phyloP scores from a whole-genome alignment of 352 stramenopile genomes.

The Elongisporangium prolatum region DNA sequence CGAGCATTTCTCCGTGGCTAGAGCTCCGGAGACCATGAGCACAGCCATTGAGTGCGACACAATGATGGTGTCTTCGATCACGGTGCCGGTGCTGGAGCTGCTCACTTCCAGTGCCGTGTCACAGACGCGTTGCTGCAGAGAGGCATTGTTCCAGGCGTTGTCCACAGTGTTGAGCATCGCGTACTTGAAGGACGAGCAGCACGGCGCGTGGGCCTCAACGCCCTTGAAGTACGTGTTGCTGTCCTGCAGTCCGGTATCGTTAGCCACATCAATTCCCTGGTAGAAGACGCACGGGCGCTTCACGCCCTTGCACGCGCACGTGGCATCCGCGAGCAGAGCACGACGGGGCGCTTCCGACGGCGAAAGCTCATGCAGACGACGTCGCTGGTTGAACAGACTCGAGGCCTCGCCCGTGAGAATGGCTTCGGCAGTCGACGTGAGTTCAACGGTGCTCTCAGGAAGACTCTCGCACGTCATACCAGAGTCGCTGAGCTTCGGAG shows the following conservation, averaged over 20 bases:
- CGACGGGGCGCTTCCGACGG: slow-evolving; percentile 1
- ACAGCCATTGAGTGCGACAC: slow-evolving; percentile 66
- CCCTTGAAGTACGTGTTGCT: slow-evolving; percentile 30
- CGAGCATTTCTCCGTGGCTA: slow-evolving; percentile 23
- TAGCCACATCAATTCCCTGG: slow-evolving; percentile 30
- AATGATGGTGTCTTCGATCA: slow-evolving; percentile 57
- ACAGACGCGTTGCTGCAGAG: slow-evolving; percentile 34
- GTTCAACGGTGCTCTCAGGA: neutral
- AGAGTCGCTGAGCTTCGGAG: neutral
- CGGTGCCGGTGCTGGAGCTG: slow-evolving; percentile 15
- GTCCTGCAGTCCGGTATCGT: slow-evolving; percentile 18
- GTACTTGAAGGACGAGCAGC: slow-evolving; percentile 43
- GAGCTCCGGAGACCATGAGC: slow-evolving; percentile 34
- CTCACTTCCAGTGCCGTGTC: slow-evolving; percentile 20
- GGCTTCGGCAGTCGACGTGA: neutral
- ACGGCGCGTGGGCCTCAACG: slow-evolving; percentile 29
- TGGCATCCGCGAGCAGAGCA: slow-evolving; percentile 18
- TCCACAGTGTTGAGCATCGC: slow-evolving; percentile 35
- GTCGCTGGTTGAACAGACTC: slow-evolving; percentile 9
- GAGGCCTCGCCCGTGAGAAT: slow-evolving; percentile 5
- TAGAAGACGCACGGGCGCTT: slow-evolving; percentile 43
- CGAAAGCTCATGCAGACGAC: slow-evolving; percentile 6
- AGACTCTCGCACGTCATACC: neutral
- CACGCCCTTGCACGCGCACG: slow-evolving; percentile 25
- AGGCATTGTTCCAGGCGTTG: slow-evolving; percentile 33